Evolutionary conservation across 805 yeast species (phyloP), one percentile per base, ranked within the genome.

Genomic region (Ogataea trehalophila): DNA sequence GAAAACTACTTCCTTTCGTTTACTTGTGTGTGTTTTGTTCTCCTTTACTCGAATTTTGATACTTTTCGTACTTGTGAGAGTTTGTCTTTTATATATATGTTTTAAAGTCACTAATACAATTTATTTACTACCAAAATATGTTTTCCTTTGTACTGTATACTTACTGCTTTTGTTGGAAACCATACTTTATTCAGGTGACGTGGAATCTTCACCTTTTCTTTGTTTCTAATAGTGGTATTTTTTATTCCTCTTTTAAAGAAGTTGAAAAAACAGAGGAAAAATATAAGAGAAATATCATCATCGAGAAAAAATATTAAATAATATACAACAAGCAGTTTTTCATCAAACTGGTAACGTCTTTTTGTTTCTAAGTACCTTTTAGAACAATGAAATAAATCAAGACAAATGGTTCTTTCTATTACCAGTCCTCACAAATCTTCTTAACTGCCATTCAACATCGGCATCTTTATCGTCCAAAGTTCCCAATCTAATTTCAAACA

Each of bases 381-480:
- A 20, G 20, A 20, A 3, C 20, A 20, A 20, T 20, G 5, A 16
- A 18, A 44, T 45, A 16, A 18, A 44, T 45, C 20, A 39, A 43
- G 42, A 37, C 33, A 92, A 71, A 65, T 92, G 90, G 64, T 91
- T 94, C 73, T 94, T 92, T 70, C 97, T 83, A 67, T 85, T 90
- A 17, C 96, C 98, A 26, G 99, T 94, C 64, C 99, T 80, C 41
- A 90, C 88, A 59, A 91, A 94, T 59, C 97, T 82, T 67, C 96
- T 80, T 58, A 87, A 73, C 72, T 87, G 87, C 98, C 98, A 94
- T 66, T 94, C 99, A n/a, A 88, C 81, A 61, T 94, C 99, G 11
- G 97, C 96, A 66, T 94, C 97, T 70, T 87, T 87, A 65, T 92
- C 90, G 57, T 94, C 99, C 53, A 92, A 68, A 39, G 96, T 88